Evolutionary conservation across 768 basidiomycete genomes (phyloP), one percentile per base, ranked within the genome.

Genomic region (Hypsizygus marmoreus): DNA sequence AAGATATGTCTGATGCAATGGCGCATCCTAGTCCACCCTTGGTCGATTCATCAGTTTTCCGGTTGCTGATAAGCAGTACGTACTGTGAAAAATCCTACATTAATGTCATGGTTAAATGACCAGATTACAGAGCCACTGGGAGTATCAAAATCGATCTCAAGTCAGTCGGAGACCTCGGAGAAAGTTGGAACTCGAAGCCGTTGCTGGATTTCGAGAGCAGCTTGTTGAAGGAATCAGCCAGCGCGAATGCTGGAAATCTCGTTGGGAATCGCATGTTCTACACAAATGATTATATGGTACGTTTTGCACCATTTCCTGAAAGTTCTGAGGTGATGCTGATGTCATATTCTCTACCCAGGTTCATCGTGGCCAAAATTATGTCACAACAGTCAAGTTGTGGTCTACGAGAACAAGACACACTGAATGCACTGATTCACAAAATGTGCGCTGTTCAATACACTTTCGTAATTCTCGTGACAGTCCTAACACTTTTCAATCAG

Each of bases 41-140:
- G 81, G 82, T n/a, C 74, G 86, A 5, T 81, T 87, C 54, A 82
- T 89, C 51, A 76, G 72, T 40, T 86, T 86, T 63, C 82, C 87
- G 1, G 80, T 82, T 3, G 59, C 64, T 6, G 76, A 76, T 45
- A 41, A 52, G 10, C 72, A 75, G 75, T 75, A 43, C 43, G 70
- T 55, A 76, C 42, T 68, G 72, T 50, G 71, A 74, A 41, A 43
- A 71, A 55, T 13, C 19, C 41, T 23, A 3, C 12, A 13, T n/a
- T 17, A 3, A 11, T 8, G 10, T 38, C 4, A 30, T 16, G 11
- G 6, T 32, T 16, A 41, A n/a, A 10, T 3, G 23, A 23, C n/a
- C 20, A 14, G 23, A 26, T 34, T n/a, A n/a, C 47, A 84, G 82
- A 57, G 81, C 83, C 4, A 81, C 77, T 2, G 72, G 60, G 2